Conservation (phyloP, 208 protist genomes). For the Crithidia brevicula region DNA sequence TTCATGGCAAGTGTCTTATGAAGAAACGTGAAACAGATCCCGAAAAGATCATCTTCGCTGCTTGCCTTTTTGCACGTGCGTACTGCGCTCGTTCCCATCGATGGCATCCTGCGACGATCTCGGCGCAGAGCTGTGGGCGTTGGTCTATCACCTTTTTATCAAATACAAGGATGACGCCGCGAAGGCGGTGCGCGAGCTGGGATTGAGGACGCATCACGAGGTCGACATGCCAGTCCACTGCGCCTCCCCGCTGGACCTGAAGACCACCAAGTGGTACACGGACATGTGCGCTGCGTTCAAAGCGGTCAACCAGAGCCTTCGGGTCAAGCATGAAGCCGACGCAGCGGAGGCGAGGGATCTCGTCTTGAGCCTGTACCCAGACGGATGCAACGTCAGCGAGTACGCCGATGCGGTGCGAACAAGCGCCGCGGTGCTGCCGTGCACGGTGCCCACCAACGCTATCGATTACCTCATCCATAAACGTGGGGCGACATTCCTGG, state of each 20-base stretch:
- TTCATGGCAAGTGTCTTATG: too few species aligned
- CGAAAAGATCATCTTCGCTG: background rate
- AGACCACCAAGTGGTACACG: conserved; percentile 53
- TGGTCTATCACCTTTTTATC: conserved; percentile 71
- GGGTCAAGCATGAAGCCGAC: conserved; percentile 21
- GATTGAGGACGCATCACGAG: conserved; percentile 45
- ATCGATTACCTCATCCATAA: conserved; percentile 41
- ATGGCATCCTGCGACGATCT: conserved; percentile 42
- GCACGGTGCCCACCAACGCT: conserved; percentile 39
- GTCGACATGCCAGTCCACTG: conserved; percentile 9
- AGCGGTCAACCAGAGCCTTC: conserved; percentile 29
- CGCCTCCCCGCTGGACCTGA: conserved; percentile 18
- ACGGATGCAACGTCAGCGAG: conserved; percentile 65
- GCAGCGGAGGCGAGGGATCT: conserved; percentile 58
- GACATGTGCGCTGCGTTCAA: conserved; percentile 50
- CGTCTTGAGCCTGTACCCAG: conserved; percentile 68
- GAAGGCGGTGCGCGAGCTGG: conserved; percentile 52
- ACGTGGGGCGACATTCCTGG: conserved; percentile 35
- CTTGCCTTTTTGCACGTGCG: background rate
- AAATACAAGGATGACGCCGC: conserved; percentile 26
- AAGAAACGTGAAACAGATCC: too few species aligned
- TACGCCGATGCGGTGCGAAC: conserved; percentile 74
- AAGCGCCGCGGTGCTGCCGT: conserved; percentile 68
- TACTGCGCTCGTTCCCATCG: background rate
- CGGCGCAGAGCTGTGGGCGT: conserved; percentile 66